A percentile compares a stretch with the other conserved stretches of the same genome.
Conservation (phyloP, 164 flowering plant species). For the Vitis labrusca region DNA sequence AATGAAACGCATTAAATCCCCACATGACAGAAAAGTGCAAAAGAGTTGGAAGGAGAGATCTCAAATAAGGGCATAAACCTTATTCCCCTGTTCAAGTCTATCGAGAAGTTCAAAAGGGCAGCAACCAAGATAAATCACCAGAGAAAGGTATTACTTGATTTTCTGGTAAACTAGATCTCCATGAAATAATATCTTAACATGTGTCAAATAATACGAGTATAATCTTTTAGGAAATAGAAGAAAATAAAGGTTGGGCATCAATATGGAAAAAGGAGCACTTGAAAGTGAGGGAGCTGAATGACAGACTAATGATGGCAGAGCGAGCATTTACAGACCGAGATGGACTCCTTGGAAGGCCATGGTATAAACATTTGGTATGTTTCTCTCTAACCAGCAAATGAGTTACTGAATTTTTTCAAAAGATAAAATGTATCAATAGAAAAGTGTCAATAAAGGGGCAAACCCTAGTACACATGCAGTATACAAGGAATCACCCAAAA, state of each 20-base stretch:
- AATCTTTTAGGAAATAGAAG: constrained; percentile 38
- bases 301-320: constrained; percentile 79
- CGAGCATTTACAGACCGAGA: constrained; percentile 72
- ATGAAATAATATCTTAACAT: not conserved
- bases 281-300: constrained; percentile 61
- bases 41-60: constrained; percentile 39
- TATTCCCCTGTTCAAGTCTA: constrained; percentile 55
- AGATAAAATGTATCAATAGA: no score
- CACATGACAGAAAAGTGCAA: constrained; percentile 43
- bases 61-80: constrained; percentile 34
- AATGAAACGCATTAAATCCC: not conserved
- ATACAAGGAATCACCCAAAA: no score
- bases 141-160: constrained; percentile 41
- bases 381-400: not conserved
- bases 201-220: not conserved
- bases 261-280: constrained; percentile 31
- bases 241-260: constrained; percentile 37
- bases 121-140: constrained; percentile 42
- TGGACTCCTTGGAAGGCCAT: constrained; percentile 57
- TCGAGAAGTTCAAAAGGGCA: constrained; percentile 52
- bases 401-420: no score
- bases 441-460: no score
- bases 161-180: not conserved
- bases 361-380: constrained; percentile 85
- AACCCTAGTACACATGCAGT: no score